Base-by-base conservation (phyloP, 2,329 filamentous ascomycete species). In the Fusarium oligoseptatum region DNA sequence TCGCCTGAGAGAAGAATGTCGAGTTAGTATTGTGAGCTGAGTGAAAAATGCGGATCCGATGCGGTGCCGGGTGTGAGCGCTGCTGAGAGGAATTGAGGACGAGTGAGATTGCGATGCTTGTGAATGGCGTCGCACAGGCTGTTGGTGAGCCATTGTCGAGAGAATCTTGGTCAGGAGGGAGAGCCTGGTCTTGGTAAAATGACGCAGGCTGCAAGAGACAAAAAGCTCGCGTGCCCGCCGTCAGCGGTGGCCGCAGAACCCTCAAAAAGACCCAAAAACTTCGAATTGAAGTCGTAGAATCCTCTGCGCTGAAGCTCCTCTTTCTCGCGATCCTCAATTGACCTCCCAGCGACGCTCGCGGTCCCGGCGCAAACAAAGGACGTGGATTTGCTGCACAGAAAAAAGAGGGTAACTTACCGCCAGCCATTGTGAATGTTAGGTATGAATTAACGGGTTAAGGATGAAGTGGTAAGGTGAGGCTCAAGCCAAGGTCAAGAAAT, bases 1-100 rank as follows among this genome's bases (percentile, higher is more conserved):
- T 98, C 95, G 90, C 95, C 96, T 90, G 95, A 95, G 98, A 61
- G 37, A 73, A 64, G n/a, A 11, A 32, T 29, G 27, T 34, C 50
- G 57, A 73, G 60, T 85, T 77, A 85, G 84, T 68, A 48, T 37
- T 60, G 34, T 60, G 34, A 34, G 32, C 10, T 27, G 32, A 43
- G 56, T 61, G 45, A 58, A 14, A 39, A 27, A 50, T 39, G 36
- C n/a, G 41, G 37, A 37, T 36, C 32, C 6, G 52, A 22, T 29
- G 64, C 43, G 56, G 39, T 22, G 27, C 55, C n/a, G 66, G 43
- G 17, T n/a, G 20, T 56, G 41, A 57, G 22, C 15, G 36, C 14
- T 56, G 66, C 52, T 36, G 20, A 22, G 55, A 37, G 36, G 36
- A 48, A 50, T 55, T 15, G n/a, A 27, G 22, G 20, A 61, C 43